A percentile compares a stretch with the other conserved stretches of the same genome.
Evolutionary conservation across 2,329 filamentous ascomycete genomes (phyloP).

Genomic region (Pseudocercospora pini-densiflorae): DNA sequence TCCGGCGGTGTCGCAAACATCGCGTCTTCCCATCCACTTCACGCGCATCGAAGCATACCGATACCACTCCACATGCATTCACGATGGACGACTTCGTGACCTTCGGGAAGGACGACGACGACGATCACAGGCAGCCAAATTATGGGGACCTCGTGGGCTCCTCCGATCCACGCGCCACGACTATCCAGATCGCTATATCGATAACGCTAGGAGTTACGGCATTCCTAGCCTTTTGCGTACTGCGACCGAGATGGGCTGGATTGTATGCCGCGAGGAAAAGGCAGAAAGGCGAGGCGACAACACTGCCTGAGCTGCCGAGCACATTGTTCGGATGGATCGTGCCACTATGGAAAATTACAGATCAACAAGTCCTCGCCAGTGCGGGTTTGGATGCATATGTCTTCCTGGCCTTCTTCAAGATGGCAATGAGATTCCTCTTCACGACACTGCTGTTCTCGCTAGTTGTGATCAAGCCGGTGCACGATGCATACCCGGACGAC

Average conservation of each 20-base stretch:
- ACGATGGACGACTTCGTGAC: slow-evolving; percentile 19
- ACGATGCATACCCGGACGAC: slow-evolving; percentile 65
- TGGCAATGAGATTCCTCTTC: slow-evolving; percentile 83
- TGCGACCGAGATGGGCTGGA: slow-evolving; percentile 88
- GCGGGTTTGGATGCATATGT: slow-evolving; percentile 96
- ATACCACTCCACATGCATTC: neutral
- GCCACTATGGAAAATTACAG: slow-evolving; percentile 78
- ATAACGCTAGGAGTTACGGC: slow-evolving; percentile 70
- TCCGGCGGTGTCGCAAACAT: neutral
- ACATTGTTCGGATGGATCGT: slow-evolving; percentile 94
- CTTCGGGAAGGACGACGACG: slow-evolving; percentile 19
- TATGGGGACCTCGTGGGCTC: slow-evolving; percentile 36
- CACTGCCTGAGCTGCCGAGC: slow-evolving; percentile 79
- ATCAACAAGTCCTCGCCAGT: slow-evolving; percentile 86
- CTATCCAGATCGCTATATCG: slow-evolving; percentile 73
- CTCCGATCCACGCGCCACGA: slow-evolving; percentile 50
- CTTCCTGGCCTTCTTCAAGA: slow-evolving; percentile 94
- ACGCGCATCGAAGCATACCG: neutral
- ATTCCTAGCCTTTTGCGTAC: slow-evolving; percentile 76
- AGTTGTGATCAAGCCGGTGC: slow-evolving; percentile 82
- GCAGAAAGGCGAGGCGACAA: slow-evolving; percentile 66
- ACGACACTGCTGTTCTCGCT: slow-evolving; percentile 82
- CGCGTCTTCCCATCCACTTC: neutral
- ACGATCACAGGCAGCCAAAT: slow-evolving; percentile 10
- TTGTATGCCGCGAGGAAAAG: slow-evolving; percentile 89